Conservation (phyloP, 2,329 filamentous ascomycete species). For the Volutella citrinella region DNA sequence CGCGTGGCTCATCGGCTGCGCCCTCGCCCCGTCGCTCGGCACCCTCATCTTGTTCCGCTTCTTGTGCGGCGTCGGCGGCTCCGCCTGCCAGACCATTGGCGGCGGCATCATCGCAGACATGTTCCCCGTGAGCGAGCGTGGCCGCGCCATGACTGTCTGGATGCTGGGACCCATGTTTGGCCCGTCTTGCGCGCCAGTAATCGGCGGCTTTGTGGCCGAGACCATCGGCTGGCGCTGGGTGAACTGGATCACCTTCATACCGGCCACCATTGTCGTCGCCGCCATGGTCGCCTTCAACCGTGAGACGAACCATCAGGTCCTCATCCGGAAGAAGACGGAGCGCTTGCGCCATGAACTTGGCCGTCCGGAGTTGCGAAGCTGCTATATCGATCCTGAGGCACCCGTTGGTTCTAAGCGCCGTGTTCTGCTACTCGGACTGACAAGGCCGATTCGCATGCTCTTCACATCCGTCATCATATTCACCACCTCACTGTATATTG, state of each 20-base stretch:
- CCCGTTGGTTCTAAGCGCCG: slow-evolving; percentile 19
- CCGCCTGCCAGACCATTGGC: slow-evolving; percentile 51
- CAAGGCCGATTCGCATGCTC: slow-evolving; percentile 51
- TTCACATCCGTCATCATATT: slow-evolving; percentile 46
- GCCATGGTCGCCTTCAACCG: slow-evolving; percentile 36
- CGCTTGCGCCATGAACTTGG: slow-evolving; percentile 43
- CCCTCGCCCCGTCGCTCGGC: slow-evolving; percentile 51
- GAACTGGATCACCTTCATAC: slow-evolving; percentile 52
- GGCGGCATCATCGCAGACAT: slow-evolving; percentile 55
- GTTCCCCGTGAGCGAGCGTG: slow-evolving; percentile 45
- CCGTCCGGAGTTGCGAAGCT: slow-evolving; percentile 41
- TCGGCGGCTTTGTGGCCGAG: slow-evolving; percentile 48
- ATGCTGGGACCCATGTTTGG: slow-evolving; percentile 58
- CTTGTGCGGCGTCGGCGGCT: slow-evolving; percentile 57
- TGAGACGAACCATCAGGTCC: slow-evolving; percentile 39
- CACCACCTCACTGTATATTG: slow-evolving; percentile 45
- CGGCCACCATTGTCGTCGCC: slow-evolving; percentile 21
- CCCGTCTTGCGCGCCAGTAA: slow-evolving; percentile 44
- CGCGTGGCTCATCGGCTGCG: slow-evolving; percentile 62
- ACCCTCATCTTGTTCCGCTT: slow-evolving; percentile 59
- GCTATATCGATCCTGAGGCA: slow-evolving; percentile 39
- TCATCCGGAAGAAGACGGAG: slow-evolving; percentile 47
- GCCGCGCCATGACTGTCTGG: slow-evolving; percentile 49
- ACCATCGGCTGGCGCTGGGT: slow-evolving; percentile 52
- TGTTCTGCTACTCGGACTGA: slow-evolving; percentile 45